Evolutionary conservation across 2,329 filamentous ascomycete species (phyloP), one percentile per base, ranked within the genome.

Genomic region (Emericellopsis atlantica): DNA sequence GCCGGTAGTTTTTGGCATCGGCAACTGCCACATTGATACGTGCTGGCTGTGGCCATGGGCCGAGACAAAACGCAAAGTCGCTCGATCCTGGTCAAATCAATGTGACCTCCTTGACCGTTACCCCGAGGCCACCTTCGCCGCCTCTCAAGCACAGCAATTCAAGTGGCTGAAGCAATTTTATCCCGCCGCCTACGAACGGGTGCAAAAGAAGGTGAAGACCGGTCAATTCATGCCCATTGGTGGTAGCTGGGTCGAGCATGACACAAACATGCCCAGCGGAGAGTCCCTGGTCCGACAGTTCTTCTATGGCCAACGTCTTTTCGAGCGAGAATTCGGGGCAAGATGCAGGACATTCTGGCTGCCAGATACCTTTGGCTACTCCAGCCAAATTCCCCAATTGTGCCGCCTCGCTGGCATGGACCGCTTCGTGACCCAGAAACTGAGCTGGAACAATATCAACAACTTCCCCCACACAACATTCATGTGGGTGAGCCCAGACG

Each of bases 391-490:
- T 34, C 92, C 92, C 11, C 92, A 98, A 56, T 69, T 98, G 34
- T 96, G 88, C 57, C 83, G 90, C 4, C 68, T 95, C 23, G 84
- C 92, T n/a, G 90, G 88, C 16, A 96, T 98, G 92, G 84, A 77
- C 43, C 79, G 90, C 29, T 98, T 98, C 69, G 83, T 98, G 54
- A 98, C 92, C 0, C 92, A 98, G 61, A 98, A 98, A 66, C 70
- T 98, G 44, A 96, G 90, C 68, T 98, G 92, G 92, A 96, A 96
- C 68, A 96, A 96, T 59, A 96, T 96, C 72, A 96, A 96, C 66
- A 94, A 84, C 55, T 98, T 96, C 65, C 92, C 92, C 0, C 92
- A 96, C 57, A 96, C 92, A 6, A 96, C 92, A 0, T 98, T 98
- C 71, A 95, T 95, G 61, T 98, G 92, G 92, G 89, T 98, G 26